Evolutionary conservation across 345 rosid species (phyloP).

Genomic region (Salix suchowensis): DNA sequence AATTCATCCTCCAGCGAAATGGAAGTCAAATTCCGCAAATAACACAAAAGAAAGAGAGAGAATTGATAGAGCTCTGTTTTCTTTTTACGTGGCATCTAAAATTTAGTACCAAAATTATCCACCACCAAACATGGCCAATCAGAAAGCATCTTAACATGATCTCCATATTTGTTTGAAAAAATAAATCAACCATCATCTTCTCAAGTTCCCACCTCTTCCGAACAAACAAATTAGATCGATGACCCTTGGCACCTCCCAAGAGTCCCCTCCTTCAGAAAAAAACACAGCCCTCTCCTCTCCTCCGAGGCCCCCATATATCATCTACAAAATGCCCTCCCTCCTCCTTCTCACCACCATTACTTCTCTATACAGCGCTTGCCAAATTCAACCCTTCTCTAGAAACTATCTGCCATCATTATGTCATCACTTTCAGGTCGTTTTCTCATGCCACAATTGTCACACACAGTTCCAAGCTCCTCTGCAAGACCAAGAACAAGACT

Average conservation of each 20-base stretch:
- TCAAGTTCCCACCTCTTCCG: background rate
- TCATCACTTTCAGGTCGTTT: conserved; percentile 50
- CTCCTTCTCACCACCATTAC: conserved; percentile 4
- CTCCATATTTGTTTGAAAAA: background rate
- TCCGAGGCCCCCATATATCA: conserved; percentile 24
- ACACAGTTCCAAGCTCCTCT: conserved; percentile 21
- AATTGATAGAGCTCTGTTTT: too few species aligned
- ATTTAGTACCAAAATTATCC: background rate
- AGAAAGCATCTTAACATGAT: background rate
- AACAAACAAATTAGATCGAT: background rate
- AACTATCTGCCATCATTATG: conserved; percentile 22
- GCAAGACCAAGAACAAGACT: conserved; percentile 40
- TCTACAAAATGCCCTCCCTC: conserved; percentile 46
- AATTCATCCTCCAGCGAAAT: too few species aligned
- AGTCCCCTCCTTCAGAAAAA: conserved; percentile 18
- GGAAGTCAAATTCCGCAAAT: too few species aligned
- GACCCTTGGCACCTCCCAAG: conserved; percentile 57
- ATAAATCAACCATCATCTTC: background rate
- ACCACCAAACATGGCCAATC: background rate
- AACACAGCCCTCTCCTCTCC: conserved; percentile 4
- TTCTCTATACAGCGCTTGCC: background rate
- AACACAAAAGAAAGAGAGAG: too few species aligned
- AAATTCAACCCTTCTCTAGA: background rate
- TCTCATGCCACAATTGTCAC: conserved; percentile 32
- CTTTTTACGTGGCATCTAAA: too few species aligned